Conservation (phyloP, 768 basidiomycete species). For the Fibroporia radiculosa region DNA sequence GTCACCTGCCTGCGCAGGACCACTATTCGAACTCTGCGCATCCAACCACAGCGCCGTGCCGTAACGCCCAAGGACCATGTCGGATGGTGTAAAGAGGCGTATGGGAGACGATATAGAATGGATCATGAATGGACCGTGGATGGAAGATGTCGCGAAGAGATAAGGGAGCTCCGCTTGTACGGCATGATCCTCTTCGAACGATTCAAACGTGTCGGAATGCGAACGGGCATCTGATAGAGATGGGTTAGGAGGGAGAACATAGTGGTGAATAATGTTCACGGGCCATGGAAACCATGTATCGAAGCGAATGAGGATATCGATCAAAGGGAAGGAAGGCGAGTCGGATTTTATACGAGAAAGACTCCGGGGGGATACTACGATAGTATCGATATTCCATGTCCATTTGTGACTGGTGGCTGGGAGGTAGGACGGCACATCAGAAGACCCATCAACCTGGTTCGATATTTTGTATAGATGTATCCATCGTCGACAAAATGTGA, state of each 20-base stretch:
- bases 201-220: too few species aligned
- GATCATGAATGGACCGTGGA: conserved; percentile 9
- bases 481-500: conserved; percentile 34
- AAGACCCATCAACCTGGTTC: conserved; percentile 29
- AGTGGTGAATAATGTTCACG: conserved; percentile 61
- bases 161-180: conserved; percentile 6
- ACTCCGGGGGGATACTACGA: conserved; percentile 30
- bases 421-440: conserved; percentile 10
- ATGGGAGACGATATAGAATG: conserved; percentile 28
- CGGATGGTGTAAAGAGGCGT: conserved; percentile 45
- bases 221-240: too few species aligned
- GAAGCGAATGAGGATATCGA: conserved; percentile 54
- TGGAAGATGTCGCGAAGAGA: not conserved
- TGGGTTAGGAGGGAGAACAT: conserved; percentile 39
- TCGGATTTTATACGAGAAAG: conserved; percentile 8
- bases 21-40: conserved; percentile 41
- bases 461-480: conserved; percentile 25
- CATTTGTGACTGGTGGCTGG: conserved; percentile 42
- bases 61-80: conserved; percentile 46
- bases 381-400: conserved; percentile 51
- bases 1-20: conserved; percentile 22
- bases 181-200: not conserved
- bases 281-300: conserved; percentile 60
- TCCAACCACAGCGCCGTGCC: conserved; percentile 67
- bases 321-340: conserved; percentile 19